Evolutionary conservation across 768 basidiomycete genomes (phyloP).

Genomic region (Mycena albidolilacea): DNA sequence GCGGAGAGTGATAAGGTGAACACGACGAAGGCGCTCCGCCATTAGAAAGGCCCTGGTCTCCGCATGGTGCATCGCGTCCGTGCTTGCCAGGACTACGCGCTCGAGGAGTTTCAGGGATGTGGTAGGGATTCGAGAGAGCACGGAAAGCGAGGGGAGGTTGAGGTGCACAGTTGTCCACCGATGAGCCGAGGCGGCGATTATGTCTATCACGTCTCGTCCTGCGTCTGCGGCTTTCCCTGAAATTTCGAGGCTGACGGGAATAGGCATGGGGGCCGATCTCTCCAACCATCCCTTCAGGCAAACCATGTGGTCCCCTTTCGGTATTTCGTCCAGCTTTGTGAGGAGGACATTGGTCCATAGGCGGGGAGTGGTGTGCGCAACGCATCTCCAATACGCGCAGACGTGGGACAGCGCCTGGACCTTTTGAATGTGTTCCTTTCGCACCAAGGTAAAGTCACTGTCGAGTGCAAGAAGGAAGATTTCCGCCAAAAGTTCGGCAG

Average conservation of each 20-base stretch:
- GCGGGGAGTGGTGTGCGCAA: slow-evolving; percentile 28
- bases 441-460: too few species aligned
- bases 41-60: not conserved
- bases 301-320: not conserved
- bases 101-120: not conserved
- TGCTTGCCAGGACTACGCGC: not conserved
- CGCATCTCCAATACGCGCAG: slow-evolving; percentile 26
- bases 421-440: not conserved
- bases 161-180: slow-evolving; percentile 8
- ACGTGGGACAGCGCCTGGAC: slow-evolving; percentile 20
- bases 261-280: slow-evolving; percentile 21
- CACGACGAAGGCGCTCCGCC: not conserved
- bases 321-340: not conserved
- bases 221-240: not conserved
- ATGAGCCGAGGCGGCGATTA: not conserved
- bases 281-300: slow-evolving; percentile 18
- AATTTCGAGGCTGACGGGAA: not conserved
- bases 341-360: not conserved
- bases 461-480: slow-evolving; percentile 16
- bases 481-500: slow-evolving; percentile 26
- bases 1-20: not conserved
- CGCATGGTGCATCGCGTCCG: not conserved
- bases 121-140: not conserved
- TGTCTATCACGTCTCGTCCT: slow-evolving; percentile 6
- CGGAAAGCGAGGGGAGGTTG: not conserved